Conservation (phyloP, 2,329 filamentous ascomycete genomes). For the Colletotrichum plurivorum region DNA sequence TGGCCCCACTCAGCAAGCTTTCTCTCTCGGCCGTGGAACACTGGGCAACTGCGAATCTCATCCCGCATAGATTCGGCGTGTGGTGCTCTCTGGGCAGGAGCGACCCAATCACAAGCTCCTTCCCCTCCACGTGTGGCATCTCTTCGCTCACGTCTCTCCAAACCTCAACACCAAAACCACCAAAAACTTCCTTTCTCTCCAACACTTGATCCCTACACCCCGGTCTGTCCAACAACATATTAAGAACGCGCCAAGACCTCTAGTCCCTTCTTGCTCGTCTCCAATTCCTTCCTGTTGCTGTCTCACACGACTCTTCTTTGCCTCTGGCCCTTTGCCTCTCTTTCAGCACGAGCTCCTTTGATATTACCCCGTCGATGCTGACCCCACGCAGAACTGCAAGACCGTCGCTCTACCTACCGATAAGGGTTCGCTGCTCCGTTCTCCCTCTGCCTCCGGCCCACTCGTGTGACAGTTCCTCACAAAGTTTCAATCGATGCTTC, state of each 20-base stretch:
- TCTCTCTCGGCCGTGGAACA: slow-evolving; percentile 19
- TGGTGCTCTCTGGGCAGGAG: slow-evolving; percentile 11
- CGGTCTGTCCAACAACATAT: slow-evolving; percentile 23
- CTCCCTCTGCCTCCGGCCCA: not conserved
- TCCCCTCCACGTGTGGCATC: slow-evolving; percentile 36
- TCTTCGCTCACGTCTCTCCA: slow-evolving; percentile 8
- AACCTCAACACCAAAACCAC: too few relatives aligned
- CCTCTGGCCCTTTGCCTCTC: not conserved
- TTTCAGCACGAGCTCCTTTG: not conserved
- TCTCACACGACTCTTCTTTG: slow-evolving; percentile 2
- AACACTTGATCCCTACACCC: slow-evolving; percentile 14
- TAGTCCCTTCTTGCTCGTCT: slow-evolving; percentile 18
- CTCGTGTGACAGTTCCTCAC: too few relatives aligned
- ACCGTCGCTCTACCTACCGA: slow-evolving; percentile 18
- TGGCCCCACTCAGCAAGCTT: slow-evolving; percentile 31
- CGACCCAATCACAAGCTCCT: slow-evolving; percentile 24
- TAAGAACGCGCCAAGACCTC: slow-evolving; percentile 34
- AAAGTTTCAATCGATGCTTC: too few relatives aligned
- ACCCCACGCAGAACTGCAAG: too few relatives aligned
- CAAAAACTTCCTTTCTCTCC: too few relatives aligned
- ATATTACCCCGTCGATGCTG: not conserved
- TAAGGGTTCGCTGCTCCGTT: slow-evolving; percentile 30
- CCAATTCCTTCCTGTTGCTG: not conserved
- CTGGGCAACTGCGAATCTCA: slow-evolving; percentile 1
- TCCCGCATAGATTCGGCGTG: slow-evolving; percentile 21